Evolutionary conservation across 805 yeast species (phyloP), one percentile per base, ranked within the genome.

Genomic region (Candida taoyuanica): DNA sequence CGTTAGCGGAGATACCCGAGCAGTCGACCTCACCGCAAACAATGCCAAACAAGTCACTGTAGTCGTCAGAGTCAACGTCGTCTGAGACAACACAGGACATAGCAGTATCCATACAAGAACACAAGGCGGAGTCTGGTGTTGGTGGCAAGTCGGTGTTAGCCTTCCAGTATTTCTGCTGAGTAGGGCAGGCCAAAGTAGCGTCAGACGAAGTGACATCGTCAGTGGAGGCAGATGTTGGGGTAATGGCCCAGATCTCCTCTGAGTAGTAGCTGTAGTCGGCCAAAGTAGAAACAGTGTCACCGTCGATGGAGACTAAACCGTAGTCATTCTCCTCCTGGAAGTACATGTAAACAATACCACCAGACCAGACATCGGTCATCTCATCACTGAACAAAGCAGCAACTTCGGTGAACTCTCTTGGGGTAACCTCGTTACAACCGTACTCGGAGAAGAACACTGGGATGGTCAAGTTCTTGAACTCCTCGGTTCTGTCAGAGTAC

Each of bases 271-370:
- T 57, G 67, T 68, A 84, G 63, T 83, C 91, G 33, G 61, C 62
- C 64, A 80, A 64, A 40, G 91, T 81, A 36, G 67, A 60, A 43
- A 79, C 82, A n/a, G 60, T 43, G 43, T 56, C 58, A 48, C 58
- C 60, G 37, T 62, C 64, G 45, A 78, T 62, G 37, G 74, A 48
- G 37, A 83, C 89, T 57, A 83, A 71, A 67, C 94, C 91, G 56
- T 81, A 83, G 53, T 82, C 62, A 66, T 83, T 83, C 39, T 65
- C 67, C 68, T 84, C 91, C 67, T 84, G 73, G 65, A 76, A 84
- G 67, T 83, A 84, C 89, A 83, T 78, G 69, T 82, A 84, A 39
- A 83, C 91, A 56, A 84, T 83, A 74, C 91, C 94, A 67, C 94
- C 91, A 35, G 91, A 83, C 93, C 91, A 84, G 44, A 81, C 81